A percentile compares a stretch with the other conserved stretches of the same genome.
Evolutionary conservation across 2,329 filamentous ascomycete genomes (phyloP).

Genomic region (Exophiala mesophila): DNA sequence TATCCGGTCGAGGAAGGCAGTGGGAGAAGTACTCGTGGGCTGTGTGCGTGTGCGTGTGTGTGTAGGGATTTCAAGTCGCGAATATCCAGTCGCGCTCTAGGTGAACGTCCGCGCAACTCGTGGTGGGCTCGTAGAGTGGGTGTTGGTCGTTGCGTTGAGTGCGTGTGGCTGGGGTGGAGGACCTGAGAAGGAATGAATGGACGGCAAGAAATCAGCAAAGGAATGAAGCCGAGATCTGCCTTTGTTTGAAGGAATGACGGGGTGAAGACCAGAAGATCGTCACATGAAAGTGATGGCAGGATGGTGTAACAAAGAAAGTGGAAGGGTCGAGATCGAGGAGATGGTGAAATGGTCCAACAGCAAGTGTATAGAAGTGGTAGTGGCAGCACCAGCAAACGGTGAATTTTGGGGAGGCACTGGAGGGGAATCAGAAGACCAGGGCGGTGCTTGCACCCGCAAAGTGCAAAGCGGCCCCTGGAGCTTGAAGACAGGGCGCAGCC

Average conservation of each 20-base stretch:
- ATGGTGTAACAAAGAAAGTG: conserved; percentile 17
- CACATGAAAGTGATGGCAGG: conserved; percentile 24
- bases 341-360: no score
- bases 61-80: conserved; percentile 4
- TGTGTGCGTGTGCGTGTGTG: conserved; percentile 5
- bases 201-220: conserved; percentile 51
- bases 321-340: background rate
- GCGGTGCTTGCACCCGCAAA: no score
- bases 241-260: conserved; percentile 28
- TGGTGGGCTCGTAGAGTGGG: background rate
- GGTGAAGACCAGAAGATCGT: no score
- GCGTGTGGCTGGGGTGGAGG: conserved; percentile 1
- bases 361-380: no score
- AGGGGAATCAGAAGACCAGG: no score
- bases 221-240: conserved; percentile 59
- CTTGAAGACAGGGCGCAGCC: no score
- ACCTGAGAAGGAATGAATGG: conserved; percentile 38
- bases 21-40: background rate
- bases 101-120: conserved; percentile 7
- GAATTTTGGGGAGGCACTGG: no score
- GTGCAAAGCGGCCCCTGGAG: no score
- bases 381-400: no score
- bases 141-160: conserved; percentile 1
- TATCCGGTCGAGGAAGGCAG: no score
- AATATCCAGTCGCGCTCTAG: conserved; percentile 2